Evolutionary conservation across 2,329 filamentous ascomycete species (phyloP).

Genomic region (Phaeosphaeria sp.): DNA sequence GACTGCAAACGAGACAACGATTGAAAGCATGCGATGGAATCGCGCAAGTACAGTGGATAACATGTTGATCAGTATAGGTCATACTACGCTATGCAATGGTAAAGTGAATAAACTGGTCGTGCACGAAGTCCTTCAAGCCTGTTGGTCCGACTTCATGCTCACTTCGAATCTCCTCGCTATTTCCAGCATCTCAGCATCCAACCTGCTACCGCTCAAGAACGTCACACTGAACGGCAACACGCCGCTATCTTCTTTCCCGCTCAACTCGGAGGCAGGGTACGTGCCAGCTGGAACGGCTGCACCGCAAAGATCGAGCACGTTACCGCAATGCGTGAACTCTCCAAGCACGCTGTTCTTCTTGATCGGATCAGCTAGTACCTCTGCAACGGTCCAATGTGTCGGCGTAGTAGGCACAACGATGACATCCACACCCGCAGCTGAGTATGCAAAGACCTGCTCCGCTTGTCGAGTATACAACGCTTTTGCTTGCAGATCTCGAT

Average conservation of each 20-base stretch:
- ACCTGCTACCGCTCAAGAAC: slow-evolving; percentile 46
- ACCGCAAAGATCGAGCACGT: slow-evolving; percentile 63
- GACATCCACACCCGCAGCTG: slow-evolving; percentile 36
- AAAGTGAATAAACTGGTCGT: not conserved
- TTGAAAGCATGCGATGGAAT: no score
- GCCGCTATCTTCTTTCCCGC: slow-evolving; percentile 29
- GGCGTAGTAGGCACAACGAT: slow-evolving; percentile 62
- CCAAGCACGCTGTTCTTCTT: slow-evolving; percentile 58
- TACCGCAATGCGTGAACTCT: slow-evolving; percentile 66
- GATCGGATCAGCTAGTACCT: slow-evolving; percentile 61
- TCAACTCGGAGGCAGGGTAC: slow-evolving; percentile 38
- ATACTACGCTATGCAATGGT: not conserved
- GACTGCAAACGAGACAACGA: not conserved
- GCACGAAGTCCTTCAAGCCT: not conserved
- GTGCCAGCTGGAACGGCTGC: slow-evolving; percentile 57
- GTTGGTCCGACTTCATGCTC: not conserved
- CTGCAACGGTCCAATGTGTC: slow-evolving; percentile 57
- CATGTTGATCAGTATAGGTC: not conserved
- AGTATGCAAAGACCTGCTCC: slow-evolving; percentile 37
- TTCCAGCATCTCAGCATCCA: slow-evolving; percentile 51
- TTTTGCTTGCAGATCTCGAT: slow-evolving; percentile 43
- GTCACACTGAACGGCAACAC: slow-evolving; percentile 52
- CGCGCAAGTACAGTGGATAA: no score
- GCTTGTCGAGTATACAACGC: slow-evolving; percentile 40
- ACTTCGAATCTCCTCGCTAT: slow-evolving; percentile 44